Conservation (phyloP, 306 rosid genomes). For the Prunus mira region DNA sequence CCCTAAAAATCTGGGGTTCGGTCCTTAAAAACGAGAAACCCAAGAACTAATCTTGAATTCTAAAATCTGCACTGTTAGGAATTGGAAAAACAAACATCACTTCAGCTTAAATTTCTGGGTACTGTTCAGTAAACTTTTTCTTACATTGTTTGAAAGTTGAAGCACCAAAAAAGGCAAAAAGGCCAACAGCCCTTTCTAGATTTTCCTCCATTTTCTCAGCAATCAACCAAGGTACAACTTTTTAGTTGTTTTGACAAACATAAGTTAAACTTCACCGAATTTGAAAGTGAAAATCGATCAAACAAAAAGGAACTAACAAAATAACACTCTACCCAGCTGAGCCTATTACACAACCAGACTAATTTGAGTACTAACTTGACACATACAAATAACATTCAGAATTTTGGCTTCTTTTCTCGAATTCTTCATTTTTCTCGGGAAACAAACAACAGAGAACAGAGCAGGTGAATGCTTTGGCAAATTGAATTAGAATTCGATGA, state of each 20-base stretch:
- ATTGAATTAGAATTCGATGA: neutral
- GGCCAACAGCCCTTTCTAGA: neutral
- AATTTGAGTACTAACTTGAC: neutral
- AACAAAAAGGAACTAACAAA: neutral
- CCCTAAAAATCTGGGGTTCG: neutral
- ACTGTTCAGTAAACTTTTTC: neutral
- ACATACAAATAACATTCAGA: neutral
- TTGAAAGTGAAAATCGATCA: neutral
- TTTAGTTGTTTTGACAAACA: neutral
- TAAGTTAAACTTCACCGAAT: neutral
- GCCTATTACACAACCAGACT: neutral
- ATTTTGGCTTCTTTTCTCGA: neutral
- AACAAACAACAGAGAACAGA: neutral
- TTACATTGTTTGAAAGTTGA: neutral
- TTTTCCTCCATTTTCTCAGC: slow-evolving; percentile 4
- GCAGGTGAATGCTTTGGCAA: neutral
- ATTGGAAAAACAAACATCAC: neutral
- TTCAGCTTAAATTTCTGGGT: slow-evolving; percentile 6
- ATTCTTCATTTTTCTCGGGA: neutral
- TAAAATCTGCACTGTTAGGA: neutral
- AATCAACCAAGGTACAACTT: neutral
- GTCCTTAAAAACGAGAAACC: neutral
- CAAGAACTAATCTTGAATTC: neutral
- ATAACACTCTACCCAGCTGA: neutral
- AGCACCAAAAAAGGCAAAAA: neutral